Base-by-base conservation (phyloP, 2,329 filamentous ascomycete genomes). In the Ophiobolus disseminans region DNA sequence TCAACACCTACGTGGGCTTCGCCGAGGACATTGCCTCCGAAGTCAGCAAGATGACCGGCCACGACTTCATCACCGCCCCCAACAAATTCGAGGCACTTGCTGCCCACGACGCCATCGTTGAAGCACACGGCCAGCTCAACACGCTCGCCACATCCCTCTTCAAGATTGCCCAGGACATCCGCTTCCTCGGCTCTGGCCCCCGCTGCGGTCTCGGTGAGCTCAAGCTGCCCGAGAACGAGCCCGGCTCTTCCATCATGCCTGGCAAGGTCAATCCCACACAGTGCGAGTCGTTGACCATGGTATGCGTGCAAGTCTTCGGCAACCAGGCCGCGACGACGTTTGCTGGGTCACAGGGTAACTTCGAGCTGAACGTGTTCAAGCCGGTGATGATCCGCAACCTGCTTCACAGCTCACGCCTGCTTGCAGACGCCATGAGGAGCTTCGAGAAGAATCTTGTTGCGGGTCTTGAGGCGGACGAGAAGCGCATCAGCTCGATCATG, bases 261-360 rank as follows among this genome's bases (percentile, higher is more conserved):
- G 94, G 94, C 70, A 99, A 99, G 82, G 94, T 99, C 74, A 99
- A 99, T 82, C 94, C 94, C 23, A 99, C 94, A 23, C 94, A 99
- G 79, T 96, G 91, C 78, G 94, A 99, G 82, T 90, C 91, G 54
- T 80, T 99, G 75, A 97, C 94, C 65, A 99, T 99, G 94, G 82
- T 97, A 53, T 97, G 93, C 80, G 86, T 90, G 16, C 94, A 99
- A 78, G 93, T 99, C 55, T 96, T 97, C 84, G 94, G 94, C 70
- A 99, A 99, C 83, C 87, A 97, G 73, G 88, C 91, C 44, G 91
- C 94, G 28, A 87, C 90, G 53, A 97, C 93, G 22, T 91, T 97
- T 66, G 91, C 91, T 56, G 94, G 93, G 70, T 95, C 95, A 81
- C 96, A 94, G 79, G 94, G 94, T 60, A 95, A 97, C 80, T 99